A percentile compares a stretch with the other conserved stretches of the same genome.
Evolutionary conservation across 2,329 filamentous ascomycete genomes (phyloP).

Genomic region (Truncatella angustata): DNA sequence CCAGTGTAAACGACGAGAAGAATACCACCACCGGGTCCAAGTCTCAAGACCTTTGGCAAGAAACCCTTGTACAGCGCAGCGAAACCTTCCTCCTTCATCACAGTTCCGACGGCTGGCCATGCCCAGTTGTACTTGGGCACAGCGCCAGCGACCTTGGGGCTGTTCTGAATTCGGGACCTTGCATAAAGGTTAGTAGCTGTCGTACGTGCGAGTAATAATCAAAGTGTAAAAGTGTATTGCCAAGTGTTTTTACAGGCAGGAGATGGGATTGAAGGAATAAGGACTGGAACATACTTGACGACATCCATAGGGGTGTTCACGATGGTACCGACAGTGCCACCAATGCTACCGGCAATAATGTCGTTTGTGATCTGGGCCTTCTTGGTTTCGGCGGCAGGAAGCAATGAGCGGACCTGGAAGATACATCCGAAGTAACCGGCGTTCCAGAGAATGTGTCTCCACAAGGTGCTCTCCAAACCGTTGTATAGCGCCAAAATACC

Average conservation of each 20-base stretch:
- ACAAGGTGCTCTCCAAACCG: constrained; percentile 92
- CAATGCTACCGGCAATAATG: constrained; percentile 79
- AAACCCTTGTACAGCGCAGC: constrained; percentile 95
- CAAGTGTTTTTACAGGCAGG: too few species aligned
- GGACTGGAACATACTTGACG: constrained; percentile 61
- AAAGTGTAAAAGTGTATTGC: too few species aligned
- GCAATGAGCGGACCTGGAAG: constrained; percentile 85
- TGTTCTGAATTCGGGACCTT: constrained; percentile 93
- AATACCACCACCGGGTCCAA: constrained; percentile 54
- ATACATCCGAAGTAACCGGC: constrained; percentile 80
- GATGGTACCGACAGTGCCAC: constrained; percentile 83
- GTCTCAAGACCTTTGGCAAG: constrained; percentile 84
- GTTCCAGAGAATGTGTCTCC: constrained; percentile 75
- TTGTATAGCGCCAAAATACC: constrained; percentile 90
- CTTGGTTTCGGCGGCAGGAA: constrained; percentile 82
- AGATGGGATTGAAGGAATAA: not conserved
- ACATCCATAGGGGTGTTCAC: constrained; percentile 96
- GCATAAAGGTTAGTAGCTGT: too few species aligned
- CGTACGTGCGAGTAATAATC: too few species aligned
- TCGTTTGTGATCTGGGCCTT: constrained; percentile 81
- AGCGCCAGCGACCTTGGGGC: constrained; percentile 74
- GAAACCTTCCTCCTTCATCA: constrained; percentile 92
- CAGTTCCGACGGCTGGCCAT: constrained; percentile 79
- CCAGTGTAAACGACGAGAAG: constrained; percentile 84
- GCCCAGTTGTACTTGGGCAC: constrained; percentile 99